A percentile compares a stretch with the other conserved stretches of the same genome.
Evolutionary conservation across 2,329 filamentous ascomycete species (phyloP).

Genomic region (Arthrinium phaeospermum): DNA sequence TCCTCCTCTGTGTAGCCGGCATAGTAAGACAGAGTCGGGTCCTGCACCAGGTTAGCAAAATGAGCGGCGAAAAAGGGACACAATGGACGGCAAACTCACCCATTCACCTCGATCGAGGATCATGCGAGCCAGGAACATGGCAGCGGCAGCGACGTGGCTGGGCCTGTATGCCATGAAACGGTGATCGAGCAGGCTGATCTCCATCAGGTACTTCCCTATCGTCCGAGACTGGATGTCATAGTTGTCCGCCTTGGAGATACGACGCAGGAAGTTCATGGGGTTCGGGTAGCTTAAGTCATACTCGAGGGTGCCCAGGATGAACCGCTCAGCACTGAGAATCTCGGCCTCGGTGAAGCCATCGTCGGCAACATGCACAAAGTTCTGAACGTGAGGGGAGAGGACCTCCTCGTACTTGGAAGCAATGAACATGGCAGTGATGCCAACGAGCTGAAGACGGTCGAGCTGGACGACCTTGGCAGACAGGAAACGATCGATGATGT

Average conservation of each 20-base stretch:
- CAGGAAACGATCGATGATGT: conserved; percentile 97
- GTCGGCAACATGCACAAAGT: conserved; percentile 96
- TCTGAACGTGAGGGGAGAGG: conserved; percentile 92
- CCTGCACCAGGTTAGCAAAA: conserved; percentile 55
- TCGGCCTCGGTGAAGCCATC: conserved; percentile 95
- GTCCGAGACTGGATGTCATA: conserved; percentile 98
- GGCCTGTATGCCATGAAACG: conserved; percentile 90
- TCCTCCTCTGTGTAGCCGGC: conserved; percentile 92
- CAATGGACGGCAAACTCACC: conserved; percentile 59
- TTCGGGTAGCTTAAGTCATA: conserved; percentile 99
- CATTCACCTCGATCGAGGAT: conserved; percentile 91
- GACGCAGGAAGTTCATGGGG: conserved; percentile 98
- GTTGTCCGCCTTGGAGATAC: conserved; percentile 98
- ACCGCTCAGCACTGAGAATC: conserved; percentile 96
- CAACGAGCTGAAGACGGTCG: conserved; percentile 93
- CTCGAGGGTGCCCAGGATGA: conserved; percentile 87
- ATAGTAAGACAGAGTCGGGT: conserved; percentile 86
- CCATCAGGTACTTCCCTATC: conserved; percentile 95
- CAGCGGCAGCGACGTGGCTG: conserved; percentile 86
- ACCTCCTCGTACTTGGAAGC: conserved; percentile 99
- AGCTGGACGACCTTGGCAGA: conserved; percentile 95
- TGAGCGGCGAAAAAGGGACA: background rate
- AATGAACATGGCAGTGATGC: conserved; percentile 99
- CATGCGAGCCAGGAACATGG: conserved; percentile 93
- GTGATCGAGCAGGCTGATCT: conserved; percentile 95